phyloP scores from a whole-genome alignment of 2,329 filamentous ascomycete genomes.

The Aspergillus terreus region DNA sequence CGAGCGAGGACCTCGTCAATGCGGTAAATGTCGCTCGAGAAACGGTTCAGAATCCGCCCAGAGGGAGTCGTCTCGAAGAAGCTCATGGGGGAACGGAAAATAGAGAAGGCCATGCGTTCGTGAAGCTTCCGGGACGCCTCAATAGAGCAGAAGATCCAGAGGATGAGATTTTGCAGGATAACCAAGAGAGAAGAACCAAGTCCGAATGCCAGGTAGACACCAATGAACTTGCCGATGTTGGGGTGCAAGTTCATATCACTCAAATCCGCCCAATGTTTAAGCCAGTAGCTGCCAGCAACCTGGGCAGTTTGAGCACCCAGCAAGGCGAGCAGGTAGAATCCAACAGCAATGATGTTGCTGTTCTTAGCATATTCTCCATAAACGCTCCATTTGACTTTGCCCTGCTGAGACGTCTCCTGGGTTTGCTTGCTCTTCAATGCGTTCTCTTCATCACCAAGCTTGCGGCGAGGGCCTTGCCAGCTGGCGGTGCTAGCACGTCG shows the following conservation, averaged over 20 bases:
- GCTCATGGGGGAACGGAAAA: slow-evolving; percentile 96
- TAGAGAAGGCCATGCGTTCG: slow-evolving; percentile 93
- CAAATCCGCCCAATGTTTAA: slow-evolving; percentile 84
- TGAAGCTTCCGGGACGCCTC: slow-evolving; percentile 97
- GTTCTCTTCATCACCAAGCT: slow-evolving; percentile 75
- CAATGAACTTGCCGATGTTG: slow-evolving; percentile 82
- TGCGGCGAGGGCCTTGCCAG: slow-evolving; percentile 81
- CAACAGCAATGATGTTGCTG: slow-evolving; percentile 82
- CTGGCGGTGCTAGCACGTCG: slow-evolving; percentile 88
- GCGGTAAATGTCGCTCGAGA: slow-evolving; percentile 68
- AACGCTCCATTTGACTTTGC: slow-evolving; percentile 96
- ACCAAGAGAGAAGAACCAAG: slow-evolving; percentile 81
- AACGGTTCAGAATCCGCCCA: slow-evolving; percentile 93
- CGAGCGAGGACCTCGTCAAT: slow-evolving; percentile 92
- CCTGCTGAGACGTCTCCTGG: slow-evolving; percentile 88
- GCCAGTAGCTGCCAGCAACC: slow-evolving; percentile 84
- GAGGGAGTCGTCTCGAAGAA: slow-evolving; percentile 98
- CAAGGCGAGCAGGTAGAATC: slow-evolving; percentile 72
- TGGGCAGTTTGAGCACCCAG: slow-evolving; percentile 76
- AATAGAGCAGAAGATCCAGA: slow-evolving; percentile 99
- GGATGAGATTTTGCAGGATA: slow-evolving; percentile 84
- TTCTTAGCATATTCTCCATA: slow-evolving; percentile 93
- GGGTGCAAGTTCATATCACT: slow-evolving; percentile 69
- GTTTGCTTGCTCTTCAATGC: slow-evolving; percentile 72
- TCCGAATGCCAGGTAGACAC: slow-evolving; percentile 92